Base-by-base conservation (phyloP, 192 early-diverging fungal genomes). In the Podila epigama region DNA sequence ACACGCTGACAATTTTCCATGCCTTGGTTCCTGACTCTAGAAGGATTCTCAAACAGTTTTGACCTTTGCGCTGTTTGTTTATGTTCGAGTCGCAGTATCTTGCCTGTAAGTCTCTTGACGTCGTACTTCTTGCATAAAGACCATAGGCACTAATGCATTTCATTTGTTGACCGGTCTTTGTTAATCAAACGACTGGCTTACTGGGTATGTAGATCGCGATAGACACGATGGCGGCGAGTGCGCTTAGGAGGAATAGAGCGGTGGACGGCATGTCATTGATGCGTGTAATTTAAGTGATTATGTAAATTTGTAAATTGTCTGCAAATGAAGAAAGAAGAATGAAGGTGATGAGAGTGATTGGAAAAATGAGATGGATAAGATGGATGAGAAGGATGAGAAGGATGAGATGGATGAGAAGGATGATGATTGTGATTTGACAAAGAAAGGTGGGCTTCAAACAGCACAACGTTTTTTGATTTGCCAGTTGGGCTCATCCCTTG, bases 1-100 rank as follows among this genome's bases (percentile, higher is more conserved):
- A 77, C 39, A n/a, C 56, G 60, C 61, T 58, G 59, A 40, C 73
- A 77, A 22, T 62, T 55, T 0, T 77, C 73, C 73, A 77, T 77
- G 55, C 66, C 73, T 60, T 54, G 68, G 66, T 77, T 77, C 33
- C 58, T 33, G 32, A 77, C 66, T 11, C 52, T 33, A 12, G 60
- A 34, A 22, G 66, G 55, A 10, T 66, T 66, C 39, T 68, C 60
- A 25, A 77, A 52, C 9, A 77, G 32, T 11, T 60, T 68, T 3
- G 73, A 53, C 54, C 73, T 68, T 59, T 68, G 66, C 66, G 64
- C 73, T 77, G 63, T 48, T 22, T 22, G n/a, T 18, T 44, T 48
- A 22, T 16, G 15, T 44, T n/a, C 12, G 44, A 22, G 20, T 18
- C 7, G 7, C n/a, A n/a, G 44, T 5, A 48, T 22, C n/a, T 5